Conservation (phyloP, 75 land plant genomes). For the Sequoiadendron giganteum region DNA sequence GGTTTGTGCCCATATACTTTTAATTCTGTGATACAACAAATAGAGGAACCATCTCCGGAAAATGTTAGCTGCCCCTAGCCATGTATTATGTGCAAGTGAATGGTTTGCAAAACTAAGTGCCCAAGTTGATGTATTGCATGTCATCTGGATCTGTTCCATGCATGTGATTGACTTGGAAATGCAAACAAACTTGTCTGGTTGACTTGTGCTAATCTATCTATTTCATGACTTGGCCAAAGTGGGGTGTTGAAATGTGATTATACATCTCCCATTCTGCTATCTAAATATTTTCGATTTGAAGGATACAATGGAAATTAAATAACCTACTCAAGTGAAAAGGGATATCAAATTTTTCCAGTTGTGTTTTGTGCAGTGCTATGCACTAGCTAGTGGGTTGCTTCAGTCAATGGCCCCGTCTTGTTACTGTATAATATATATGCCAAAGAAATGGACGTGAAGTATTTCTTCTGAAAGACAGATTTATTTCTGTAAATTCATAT, state of each 20-base stretch:
- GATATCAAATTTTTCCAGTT: not conserved
- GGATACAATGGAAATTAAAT: not conserved
- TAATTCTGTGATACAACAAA: no score
- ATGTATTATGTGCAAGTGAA: no score
- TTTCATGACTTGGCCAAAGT: not conserved
- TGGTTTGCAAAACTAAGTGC: not conserved
- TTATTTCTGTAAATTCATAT: not conserved
- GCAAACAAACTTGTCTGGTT: not conserved
- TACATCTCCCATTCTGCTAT: not conserved
- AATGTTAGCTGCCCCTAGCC: no score
- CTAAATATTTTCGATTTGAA: not conserved
- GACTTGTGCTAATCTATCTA: no score
- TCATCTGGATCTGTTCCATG: not conserved
- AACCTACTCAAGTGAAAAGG: not conserved
- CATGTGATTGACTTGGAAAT: not conserved
- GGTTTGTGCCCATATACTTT: no score
- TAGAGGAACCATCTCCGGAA: no score
- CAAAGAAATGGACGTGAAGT: not conserved
- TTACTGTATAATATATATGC: not conserved
- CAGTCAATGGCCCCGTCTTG: not conserved
- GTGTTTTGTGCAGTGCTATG: not conserved
- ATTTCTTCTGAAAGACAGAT: not conserved
- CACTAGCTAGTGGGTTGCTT: not conserved
- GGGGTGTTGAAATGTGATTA: not conserved
- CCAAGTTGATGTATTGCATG: not conserved